phyloP scores from a whole-genome alignment of 2,329 filamentous ascomycete genomes.

The Venturia asperata region DNA sequence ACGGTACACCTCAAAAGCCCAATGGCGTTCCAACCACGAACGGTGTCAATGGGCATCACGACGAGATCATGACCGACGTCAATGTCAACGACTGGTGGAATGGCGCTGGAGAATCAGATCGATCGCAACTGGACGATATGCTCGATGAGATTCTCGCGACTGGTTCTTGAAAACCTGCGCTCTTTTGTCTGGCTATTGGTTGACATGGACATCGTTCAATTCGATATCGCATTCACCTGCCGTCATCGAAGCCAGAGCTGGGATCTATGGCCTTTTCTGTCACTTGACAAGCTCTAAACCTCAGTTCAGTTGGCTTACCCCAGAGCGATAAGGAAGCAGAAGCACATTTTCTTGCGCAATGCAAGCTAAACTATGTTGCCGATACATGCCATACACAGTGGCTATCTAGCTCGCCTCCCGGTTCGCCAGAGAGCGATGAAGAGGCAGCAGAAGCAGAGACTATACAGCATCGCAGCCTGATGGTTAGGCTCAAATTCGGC shows the following conservation, averaged over 20 bases:
- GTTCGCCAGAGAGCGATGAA: neutral
- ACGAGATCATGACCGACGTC: slow-evolving; percentile 4
- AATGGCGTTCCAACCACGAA: slow-evolving; percentile 9
- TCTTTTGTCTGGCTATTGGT: neutral
- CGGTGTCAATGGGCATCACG: slow-evolving; percentile 18
- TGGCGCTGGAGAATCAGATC: slow-evolving; percentile 7
- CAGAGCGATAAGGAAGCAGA: neutral
- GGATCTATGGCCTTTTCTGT: no score
- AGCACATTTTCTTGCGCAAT: neutral
- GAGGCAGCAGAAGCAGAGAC: neutral
- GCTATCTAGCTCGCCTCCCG: neutral
- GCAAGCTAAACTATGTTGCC: neutral
- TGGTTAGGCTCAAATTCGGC: neutral
- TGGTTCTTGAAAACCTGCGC: slow-evolving; percentile 10
- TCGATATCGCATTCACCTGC: no score
- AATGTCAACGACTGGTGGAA: slow-evolving; percentile 15
- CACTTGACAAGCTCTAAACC: no score
- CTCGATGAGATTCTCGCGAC: slow-evolving; percentile 18
- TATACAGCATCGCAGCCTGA: neutral
- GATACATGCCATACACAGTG: neutral
- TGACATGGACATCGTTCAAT: neutral
- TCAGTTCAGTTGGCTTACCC: no score
- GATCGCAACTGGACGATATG: slow-evolving; percentile 6
- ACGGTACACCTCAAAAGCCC: neutral
- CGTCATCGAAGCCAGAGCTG: no score